Evolutionary conservation across 139 green algal species (phyloP).

Genomic region (Astrephomene gubernaculifera): DNA sequence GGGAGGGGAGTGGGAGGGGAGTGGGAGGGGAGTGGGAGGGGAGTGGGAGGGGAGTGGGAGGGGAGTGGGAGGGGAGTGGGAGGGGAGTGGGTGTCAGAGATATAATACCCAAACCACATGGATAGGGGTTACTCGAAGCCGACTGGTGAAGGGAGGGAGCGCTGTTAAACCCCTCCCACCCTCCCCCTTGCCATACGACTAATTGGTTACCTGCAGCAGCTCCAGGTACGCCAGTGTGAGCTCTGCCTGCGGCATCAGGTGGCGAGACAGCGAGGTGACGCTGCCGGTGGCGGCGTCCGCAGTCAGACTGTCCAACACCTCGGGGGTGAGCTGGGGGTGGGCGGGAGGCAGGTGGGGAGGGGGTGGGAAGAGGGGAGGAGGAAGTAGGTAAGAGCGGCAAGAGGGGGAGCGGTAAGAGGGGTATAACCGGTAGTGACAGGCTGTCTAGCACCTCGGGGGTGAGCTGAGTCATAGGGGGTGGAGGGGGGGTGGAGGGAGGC

Average conservation of each 20-base stretch:
- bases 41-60: no score
- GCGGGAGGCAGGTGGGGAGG: neutral
- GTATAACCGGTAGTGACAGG: neutral
- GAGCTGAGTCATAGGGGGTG: neutral
- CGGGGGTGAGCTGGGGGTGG: conserved; percentile 24
- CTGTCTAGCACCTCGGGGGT: neutral
- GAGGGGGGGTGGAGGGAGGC: neutral
- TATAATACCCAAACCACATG: no score
- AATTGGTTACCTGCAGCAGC: conserved; percentile 50
- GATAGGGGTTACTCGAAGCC: no score
- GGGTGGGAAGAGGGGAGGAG: neutral
- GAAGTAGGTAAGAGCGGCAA: neutral
- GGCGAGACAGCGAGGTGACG: conserved; percentile 2
- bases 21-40: no score
- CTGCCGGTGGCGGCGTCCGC: neutral
- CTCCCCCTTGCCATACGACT: no score
- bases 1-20: no score
- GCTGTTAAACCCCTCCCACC: no score
- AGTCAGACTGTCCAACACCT: neutral
- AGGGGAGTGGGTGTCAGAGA: no score
- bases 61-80: no score
- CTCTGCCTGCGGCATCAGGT: conserved; percentile 49
- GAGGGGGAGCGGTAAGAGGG: neutral
- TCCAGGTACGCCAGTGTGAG: conserved; percentile 54
- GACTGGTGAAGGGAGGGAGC: no score